Evolutionary conservation across 2,329 filamentous ascomycete species (phyloP).

Genomic region (Paracamarosporium sp.): DNA sequence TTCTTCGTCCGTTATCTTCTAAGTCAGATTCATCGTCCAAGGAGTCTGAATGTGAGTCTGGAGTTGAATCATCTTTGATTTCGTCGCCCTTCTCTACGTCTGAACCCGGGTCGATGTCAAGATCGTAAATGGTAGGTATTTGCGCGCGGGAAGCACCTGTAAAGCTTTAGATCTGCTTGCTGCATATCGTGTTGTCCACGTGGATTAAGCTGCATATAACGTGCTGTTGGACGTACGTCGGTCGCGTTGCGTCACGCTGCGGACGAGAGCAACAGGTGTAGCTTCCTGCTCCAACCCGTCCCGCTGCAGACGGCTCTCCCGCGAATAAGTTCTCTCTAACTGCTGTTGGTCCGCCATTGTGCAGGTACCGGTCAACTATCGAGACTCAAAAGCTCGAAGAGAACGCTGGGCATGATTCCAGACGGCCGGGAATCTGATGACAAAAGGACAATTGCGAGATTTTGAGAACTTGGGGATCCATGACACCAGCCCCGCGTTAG

Average conservation of each 20-base stretch:
- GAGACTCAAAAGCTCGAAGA: slow-evolving; percentile 5
- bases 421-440: neutral
- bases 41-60: slow-evolving; percentile 15
- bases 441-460: slow-evolving; percentile 3
- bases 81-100: slow-evolving; percentile 36
- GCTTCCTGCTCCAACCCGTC: slow-evolving; percentile 29
- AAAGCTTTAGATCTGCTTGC: slow-evolving; percentile 13
- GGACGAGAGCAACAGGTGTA: slow-evolving; percentile 35
- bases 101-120: slow-evolving; percentile 26
- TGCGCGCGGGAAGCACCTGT: slow-evolving; percentile 25
- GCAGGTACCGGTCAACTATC: slow-evolving; percentile 15
- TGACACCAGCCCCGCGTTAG: slow-evolving; percentile 15
- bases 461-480: neutral
- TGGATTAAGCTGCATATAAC: neutral
- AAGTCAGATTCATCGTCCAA: slow-evolving; percentile 6
- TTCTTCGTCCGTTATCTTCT: slow-evolving; percentile 20
- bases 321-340: slow-evolving; percentile 44
- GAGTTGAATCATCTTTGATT: slow-evolving; percentile 27
- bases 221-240: slow-evolving; percentile 18
- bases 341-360: slow-evolving; percentile 30
- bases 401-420: slow-evolving; percentile 4
- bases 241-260: slow-evolving; percentile 33
- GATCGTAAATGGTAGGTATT: slow-evolving; percentile 28
- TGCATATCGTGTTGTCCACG: neutral
- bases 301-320: slow-evolving; percentile 37